Conservation (phyloP, 2,329 filamentous ascomycete species). For the Stemphylium vesicarium region DNA sequence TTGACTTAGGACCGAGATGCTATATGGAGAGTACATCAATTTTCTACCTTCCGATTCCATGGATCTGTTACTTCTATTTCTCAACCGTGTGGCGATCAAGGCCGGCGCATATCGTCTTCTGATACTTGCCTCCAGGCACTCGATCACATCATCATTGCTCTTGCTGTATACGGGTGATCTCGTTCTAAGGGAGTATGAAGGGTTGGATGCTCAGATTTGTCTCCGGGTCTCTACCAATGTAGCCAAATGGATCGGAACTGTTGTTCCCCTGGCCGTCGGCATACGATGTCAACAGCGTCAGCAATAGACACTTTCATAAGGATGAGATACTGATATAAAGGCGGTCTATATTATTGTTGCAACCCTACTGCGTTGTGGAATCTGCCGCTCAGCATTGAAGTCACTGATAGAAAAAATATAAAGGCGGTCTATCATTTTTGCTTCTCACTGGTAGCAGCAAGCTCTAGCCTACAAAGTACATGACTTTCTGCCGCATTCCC, state of each 20-base stretch:
- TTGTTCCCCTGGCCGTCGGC: slow-evolving; percentile 28
- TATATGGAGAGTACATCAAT: background rate
- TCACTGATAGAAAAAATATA: too few relatives aligned
- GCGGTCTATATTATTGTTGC: too few relatives aligned
- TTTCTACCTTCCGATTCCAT: slow-evolving; percentile 20
- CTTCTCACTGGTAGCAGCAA: slow-evolving; percentile 33
- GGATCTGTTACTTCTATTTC: slow-evolving; percentile 34
- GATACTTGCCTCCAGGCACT: slow-evolving; percentile 36
- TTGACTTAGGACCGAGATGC: background rate
- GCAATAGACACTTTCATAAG: slow-evolving; percentile 31
- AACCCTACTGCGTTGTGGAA: too few relatives aligned
- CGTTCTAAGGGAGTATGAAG: slow-evolving; percentile 30
- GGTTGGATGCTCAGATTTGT: slow-evolving; percentile 39
- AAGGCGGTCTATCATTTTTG: slow-evolving; percentile 16
- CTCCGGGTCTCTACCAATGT: slow-evolving; percentile 22
- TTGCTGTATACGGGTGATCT: slow-evolving; percentile 43
- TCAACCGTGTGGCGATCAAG: slow-evolving; percentile 27
- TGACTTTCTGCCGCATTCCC: slow-evolving; percentile 37
- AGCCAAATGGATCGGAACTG: slow-evolving; percentile 39
- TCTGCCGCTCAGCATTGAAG: too few relatives aligned
- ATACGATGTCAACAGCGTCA: slow-evolving; percentile 38
- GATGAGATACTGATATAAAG: too few relatives aligned
- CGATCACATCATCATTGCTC: slow-evolving; percentile 39
- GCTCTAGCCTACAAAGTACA: slow-evolving; percentile 33
- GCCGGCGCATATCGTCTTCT: slow-evolving; percentile 28